Evolutionary conservation across 441 rosid genomes (phyloP).

Genomic region (Adansonia rubrostipa): DNA sequence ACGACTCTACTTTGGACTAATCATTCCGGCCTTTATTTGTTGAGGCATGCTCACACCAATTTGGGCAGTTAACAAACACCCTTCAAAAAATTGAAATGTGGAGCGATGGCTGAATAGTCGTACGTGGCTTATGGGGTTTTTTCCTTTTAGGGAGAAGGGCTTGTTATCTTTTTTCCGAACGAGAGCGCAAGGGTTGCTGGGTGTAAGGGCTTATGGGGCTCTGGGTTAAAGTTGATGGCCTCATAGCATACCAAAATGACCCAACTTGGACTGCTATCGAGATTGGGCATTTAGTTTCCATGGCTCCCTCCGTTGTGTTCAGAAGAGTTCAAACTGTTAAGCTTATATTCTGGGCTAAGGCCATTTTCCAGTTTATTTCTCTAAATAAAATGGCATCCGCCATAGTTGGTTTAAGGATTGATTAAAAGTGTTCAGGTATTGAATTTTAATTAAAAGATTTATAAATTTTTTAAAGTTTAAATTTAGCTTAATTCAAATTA

Average conservation of each 20-base stretch:
- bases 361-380: neutral
- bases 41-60: too few species aligned
- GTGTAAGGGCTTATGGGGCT: neutral
- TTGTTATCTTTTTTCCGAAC: neutral
- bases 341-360: neutral
- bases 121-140: neutral
- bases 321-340: neutral
- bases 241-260: neutral
- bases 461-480: too few species aligned
- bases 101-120: neutral
- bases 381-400: neutral
- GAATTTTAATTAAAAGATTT: too few species aligned
- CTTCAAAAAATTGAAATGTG: neutral
- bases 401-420: neutral
- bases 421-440: too few species aligned
- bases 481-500: too few species aligned
- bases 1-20: too few species aligned
- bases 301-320: neutral
- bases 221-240: neutral
- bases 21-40: too few species aligned
- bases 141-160: neutral
- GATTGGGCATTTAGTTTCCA: neutral
- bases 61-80: neutral
- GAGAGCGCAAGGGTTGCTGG: neutral
- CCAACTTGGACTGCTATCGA: neutral